A percentile compares a stretch with the other conserved stretches of the same genome.
These are phyloP conservation scores for Pichia terricola DNA, from an alignment of 1,139 yeast species.

Conservation along the genomic window DNA sequence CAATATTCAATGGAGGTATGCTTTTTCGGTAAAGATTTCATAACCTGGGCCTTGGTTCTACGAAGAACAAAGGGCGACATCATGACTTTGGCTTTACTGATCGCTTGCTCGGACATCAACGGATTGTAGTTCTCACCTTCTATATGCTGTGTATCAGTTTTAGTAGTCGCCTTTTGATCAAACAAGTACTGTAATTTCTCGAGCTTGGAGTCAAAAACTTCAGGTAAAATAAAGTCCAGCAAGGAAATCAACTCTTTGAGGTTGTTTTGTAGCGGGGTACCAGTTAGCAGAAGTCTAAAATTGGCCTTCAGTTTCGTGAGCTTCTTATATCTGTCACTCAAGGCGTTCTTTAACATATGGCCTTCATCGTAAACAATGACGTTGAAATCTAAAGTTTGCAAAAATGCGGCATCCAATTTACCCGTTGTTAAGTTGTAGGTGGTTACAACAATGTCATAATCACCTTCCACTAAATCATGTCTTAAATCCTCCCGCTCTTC, in stretches of 20 bases:
- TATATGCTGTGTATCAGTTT: conserved; percentile 21
- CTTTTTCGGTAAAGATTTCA: conserved; percentile 79
- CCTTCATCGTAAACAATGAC: conserved; percentile 96
- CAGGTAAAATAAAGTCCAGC: conserved; percentile 83
- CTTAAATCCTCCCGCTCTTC: conserved; percentile 79
- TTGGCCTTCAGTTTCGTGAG: conserved; percentile 74
- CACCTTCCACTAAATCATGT: conserved; percentile 47
- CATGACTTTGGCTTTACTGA: conserved; percentile 89
- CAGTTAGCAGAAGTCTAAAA: conserved; percentile 80
- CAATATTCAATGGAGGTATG: conserved; percentile 56
- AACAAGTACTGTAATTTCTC: conserved; percentile 77
- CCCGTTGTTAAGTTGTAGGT: conserved; percentile 86
- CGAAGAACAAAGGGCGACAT: conserved; percentile 96
- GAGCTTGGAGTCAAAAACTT: conserved; percentile 67
- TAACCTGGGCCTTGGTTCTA: conserved; percentile 84
- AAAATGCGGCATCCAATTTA: conserved; percentile 69
- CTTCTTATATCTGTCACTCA: conserved; percentile 77
- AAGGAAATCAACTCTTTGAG: conserved; percentile 82
- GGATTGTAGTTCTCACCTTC: conserved; percentile 53
- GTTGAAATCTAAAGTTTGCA: conserved; percentile 67
- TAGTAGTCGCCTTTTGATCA: conserved; percentile 72
- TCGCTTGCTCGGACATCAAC: conserved; percentile 80
- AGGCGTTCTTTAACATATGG: conserved; percentile 86
- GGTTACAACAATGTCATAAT: conserved; percentile 87
- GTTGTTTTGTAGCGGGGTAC: conserved; percentile 94